phyloP scores from a whole-genome alignment of 2,329 filamentous ascomycete species.

The Byssothecium circinans region DNA sequence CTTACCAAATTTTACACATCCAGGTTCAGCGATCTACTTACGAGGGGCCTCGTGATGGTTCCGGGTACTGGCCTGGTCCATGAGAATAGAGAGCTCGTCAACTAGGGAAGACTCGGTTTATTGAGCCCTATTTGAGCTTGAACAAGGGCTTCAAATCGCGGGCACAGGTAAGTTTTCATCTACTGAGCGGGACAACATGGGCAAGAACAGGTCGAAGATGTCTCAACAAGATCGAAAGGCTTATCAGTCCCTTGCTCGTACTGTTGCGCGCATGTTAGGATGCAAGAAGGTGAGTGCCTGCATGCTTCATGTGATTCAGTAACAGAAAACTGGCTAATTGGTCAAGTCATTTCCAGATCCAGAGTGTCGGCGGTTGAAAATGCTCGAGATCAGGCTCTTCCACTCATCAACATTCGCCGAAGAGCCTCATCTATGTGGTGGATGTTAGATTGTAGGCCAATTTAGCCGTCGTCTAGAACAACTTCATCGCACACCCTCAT shows the following conservation, averaged over 20 bases:
- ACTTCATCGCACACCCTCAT: conserved; percentile 11
- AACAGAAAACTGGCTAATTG: conserved; percentile 11
- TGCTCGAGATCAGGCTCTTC: conserved; percentile 6
- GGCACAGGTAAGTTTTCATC: not conserved
- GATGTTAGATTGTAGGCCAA: conserved; percentile 21
- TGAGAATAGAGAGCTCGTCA: not conserved
- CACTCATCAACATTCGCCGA: conserved; percentile 12
- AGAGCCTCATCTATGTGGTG: conserved; percentile 12
- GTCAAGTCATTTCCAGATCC: conserved; percentile 6
- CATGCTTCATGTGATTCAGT: conserved; percentile 1
- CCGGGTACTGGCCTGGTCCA: not conserved
- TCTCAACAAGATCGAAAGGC: not conserved
- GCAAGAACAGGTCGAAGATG: conserved; percentile 1
- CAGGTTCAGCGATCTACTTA: too few relatives aligned
- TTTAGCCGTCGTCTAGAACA: conserved; percentile 34
- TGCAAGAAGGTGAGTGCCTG: conserved; percentile 9
- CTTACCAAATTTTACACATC: too few relatives aligned
- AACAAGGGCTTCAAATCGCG: not conserved
- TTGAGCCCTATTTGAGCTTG: not conserved
- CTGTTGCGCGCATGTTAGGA: conserved; percentile 3
- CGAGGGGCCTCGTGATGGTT: not conserved
- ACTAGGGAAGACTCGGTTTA: not conserved
- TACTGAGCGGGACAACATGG: not conserved
- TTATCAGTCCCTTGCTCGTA: not conserved
- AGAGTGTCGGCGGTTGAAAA: conserved; percentile 10